These are phyloP conservation scores for Pterulicium gracile DNA, from an alignment of 1,284 basidiomycete genomes.

Conservation along the genomic window DNA sequence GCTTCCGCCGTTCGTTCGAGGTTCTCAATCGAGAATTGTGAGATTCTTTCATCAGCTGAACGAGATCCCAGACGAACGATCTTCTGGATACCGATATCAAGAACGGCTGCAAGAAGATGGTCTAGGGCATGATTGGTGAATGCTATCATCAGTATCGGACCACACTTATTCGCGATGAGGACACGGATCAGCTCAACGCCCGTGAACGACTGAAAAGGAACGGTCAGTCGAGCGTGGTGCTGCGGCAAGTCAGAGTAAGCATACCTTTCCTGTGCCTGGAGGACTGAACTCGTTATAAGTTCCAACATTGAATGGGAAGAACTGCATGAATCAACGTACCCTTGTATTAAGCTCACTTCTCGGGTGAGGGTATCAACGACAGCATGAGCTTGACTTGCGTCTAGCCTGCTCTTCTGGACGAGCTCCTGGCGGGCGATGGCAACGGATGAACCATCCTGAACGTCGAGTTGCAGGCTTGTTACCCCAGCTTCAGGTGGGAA, in stretches of 20 bases:
- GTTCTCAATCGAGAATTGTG: slow-evolving; percentile 42
- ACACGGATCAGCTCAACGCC: slow-evolving; percentile 57
- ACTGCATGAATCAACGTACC: slow-evolving; percentile 39
- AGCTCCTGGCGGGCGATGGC: slow-evolving; percentile 29
- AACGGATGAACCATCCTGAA: slow-evolving; percentile 26
- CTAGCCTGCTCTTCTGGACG: slow-evolving; percentile 36
- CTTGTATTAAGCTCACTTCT: slow-evolving; percentile 59
- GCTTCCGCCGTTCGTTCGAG: slow-evolving; percentile 32
- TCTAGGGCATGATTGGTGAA: slow-evolving; percentile 73
- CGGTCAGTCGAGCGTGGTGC: too few species aligned
- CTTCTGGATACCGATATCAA: slow-evolving; percentile 52
- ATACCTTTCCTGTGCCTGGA: slow-evolving; percentile 67
- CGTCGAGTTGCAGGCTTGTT: slow-evolving; percentile 21
- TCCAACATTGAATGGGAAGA: neutral
- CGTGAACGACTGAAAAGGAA: slow-evolving; percentile 40
- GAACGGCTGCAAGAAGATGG: slow-evolving; percentile 49
- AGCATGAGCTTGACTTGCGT: slow-evolving; percentile 58
- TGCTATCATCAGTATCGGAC: slow-evolving; percentile 56
- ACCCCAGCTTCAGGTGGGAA: slow-evolving; percentile 22
- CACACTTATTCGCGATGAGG: slow-evolving; percentile 36
- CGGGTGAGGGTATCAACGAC: slow-evolving; percentile 47
- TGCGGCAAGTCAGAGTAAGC: neutral
- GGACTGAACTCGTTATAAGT: too few species aligned
- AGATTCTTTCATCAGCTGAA: slow-evolving; percentile 46
- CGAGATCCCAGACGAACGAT: slow-evolving; percentile 57